Percentiles rank a stretch among this genome's conserved stretches.
Conservation (phyloP, 257 asterid species). For the Solanum gracilifrons region DNA sequence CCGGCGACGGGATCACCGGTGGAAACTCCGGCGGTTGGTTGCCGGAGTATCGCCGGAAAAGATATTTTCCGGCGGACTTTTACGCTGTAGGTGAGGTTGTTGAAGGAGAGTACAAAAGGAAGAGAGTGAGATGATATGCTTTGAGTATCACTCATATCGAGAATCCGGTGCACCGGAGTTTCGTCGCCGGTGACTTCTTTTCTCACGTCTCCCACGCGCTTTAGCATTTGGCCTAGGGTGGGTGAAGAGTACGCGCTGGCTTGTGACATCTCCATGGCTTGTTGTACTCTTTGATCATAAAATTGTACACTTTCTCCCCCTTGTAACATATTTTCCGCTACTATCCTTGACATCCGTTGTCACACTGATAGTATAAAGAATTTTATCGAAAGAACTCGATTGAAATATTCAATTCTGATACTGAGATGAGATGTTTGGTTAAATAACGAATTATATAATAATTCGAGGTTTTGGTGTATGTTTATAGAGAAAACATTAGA, state of each 20-base stretch:
- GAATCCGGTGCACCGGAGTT: constrained; percentile 66
- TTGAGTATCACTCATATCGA: constrained; percentile 21
- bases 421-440: not conserved
- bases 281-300: constrained; percentile 10
- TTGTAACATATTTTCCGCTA: constrained; percentile 16
- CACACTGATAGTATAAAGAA: not conserved
- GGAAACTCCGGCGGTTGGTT: not conserved
- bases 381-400: not conserved
- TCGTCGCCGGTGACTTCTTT: constrained; percentile 64
- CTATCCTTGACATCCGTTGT: constrained; percentile 13
- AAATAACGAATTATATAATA: not conserved
- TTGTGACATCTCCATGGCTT: constrained; percentile 6
- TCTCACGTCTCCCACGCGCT: constrained; percentile 19
- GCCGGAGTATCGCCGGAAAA: not conserved
- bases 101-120: constrained; percentile 61
- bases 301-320: not conserved
- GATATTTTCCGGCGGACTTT: constrained; percentile 18
- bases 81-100: constrained; percentile 48
- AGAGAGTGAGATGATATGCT: constrained; percentile 7
- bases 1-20: not conserved
- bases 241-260: constrained; percentile 6
- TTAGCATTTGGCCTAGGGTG: constrained; percentile 26
- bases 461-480: not conserved
- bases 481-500: not conserved
- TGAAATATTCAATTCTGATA: not conserved